Percentiles rank a stretch among this genome's conserved stretches.
Conservation (phyloP, 495 filamentous ascomycete species). For the Penicillium longicatenatum region DNA sequence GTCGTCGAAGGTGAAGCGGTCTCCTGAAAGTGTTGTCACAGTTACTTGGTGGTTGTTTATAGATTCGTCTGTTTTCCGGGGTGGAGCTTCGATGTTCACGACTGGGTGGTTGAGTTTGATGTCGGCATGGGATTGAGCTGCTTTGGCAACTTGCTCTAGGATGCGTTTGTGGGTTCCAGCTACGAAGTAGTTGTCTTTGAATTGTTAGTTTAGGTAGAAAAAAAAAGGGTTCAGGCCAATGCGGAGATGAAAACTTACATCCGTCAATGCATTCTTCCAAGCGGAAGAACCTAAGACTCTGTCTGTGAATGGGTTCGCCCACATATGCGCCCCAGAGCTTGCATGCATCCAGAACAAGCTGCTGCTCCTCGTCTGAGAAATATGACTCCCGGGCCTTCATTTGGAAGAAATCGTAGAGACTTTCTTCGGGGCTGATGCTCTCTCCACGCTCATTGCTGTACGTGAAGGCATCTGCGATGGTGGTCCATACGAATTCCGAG, state of each 20-base stretch:
- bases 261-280: constrained; percentile 95
- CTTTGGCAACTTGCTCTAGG: constrained; percentile 64
- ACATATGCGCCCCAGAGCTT: constrained; percentile 88
- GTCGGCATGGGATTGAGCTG: constrained; percentile 61
- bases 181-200: constrained; percentile 83
- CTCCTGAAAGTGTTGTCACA: constrained; percentile 56
- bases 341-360: constrained; percentile 61
- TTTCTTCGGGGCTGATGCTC: constrained; percentile 64
- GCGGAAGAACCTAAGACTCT: constrained; percentile 91
- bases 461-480: constrained; percentile 75
- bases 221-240: not conserved
- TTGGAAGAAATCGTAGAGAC: constrained; percentile 77
- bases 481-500: constrained; percentile 71
- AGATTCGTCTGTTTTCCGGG: constrained; percentile 12
- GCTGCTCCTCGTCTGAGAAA: constrained; percentile 53
- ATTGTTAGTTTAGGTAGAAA: not conserved
- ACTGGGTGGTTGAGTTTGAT: constrained; percentile 62
- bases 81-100: constrained; percentile 44
- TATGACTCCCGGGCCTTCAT: constrained; percentile 59
- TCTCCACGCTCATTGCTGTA: constrained; percentile 70
- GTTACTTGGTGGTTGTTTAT: constrained; percentile 37
- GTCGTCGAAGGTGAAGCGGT: constrained; percentile 69
- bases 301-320: constrained; percentile 71
- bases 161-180: constrained; percentile 83
- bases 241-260: constrained; percentile 49